Conservation (phyloP, 768 basidiomycete genomes). For the Rhizopogon salebrosus region DNA sequence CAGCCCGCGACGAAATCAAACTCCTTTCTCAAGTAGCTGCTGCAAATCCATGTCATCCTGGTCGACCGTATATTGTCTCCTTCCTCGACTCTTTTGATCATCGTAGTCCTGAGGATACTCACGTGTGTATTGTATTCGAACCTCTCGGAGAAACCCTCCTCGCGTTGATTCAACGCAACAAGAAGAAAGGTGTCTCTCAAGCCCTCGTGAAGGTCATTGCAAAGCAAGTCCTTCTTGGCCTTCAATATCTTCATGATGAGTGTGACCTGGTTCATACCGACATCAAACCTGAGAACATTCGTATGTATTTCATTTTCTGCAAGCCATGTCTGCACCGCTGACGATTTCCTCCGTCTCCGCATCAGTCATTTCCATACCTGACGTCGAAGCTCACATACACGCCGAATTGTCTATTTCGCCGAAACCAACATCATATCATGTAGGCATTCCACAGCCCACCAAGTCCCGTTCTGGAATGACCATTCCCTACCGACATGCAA, state of each 20-base stretch:
- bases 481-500: conserved; percentile 49
- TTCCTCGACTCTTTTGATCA: conserved; percentile 90
- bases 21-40: conserved; percentile 72
- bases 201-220: conserved; percentile 81
- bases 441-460: conserved; percentile 71
- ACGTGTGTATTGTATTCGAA: conserved; percentile 91
- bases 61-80: conserved; percentile 76
- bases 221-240: conserved; percentile 80
- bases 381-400: conserved; percentile 69
- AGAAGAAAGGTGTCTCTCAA: conserved; percentile 78
- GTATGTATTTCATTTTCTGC: conserved; percentile 46
- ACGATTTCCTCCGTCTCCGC: background rate
- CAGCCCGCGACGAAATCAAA: conserved; percentile 95
- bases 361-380: conserved; percentile 78
- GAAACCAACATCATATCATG: conserved; percentile 71
- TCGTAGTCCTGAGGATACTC: conserved; percentile 60
- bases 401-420: conserved; percentile 64
- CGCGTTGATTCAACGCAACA: conserved; percentile 69
- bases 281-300: conserved; percentile 93
- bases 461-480: conserved; percentile 57
- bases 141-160: conserved; percentile 78
- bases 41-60: conserved; percentile 71
- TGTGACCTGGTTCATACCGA: conserved; percentile 92
- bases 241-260: conserved; percentile 90
- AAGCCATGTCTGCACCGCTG: conserved; percentile 10